phyloP scores from a whole-genome alignment of 73 alveolate species.

The Paramecium pentaurelia region DNA sequence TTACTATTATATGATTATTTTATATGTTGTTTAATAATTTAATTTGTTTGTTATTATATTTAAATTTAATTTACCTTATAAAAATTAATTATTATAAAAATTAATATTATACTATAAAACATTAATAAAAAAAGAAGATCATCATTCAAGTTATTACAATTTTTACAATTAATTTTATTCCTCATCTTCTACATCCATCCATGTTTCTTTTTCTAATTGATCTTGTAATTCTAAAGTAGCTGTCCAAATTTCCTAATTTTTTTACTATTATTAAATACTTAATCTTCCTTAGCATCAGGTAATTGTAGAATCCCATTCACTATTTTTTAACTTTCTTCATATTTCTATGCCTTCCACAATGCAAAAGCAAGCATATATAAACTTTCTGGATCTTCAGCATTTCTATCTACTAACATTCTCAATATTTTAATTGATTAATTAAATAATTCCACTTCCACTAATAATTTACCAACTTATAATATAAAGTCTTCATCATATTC shows the following conservation, averaged over 20 bases:
- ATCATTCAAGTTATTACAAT: constrained; percentile 10
- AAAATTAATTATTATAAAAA: not conserved
- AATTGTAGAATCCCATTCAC: not conserved
- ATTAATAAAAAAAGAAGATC: not conserved
- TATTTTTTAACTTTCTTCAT: not conserved
- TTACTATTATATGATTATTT: not conserved
- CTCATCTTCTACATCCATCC: constrained; percentile 14
- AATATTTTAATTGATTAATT: not conserved
- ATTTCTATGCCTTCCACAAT: constrained; percentile 2
- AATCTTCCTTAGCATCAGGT: constrained; percentile 6
- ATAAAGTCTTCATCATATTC: constrained; percentile 26
- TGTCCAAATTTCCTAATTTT: constrained; percentile 5
- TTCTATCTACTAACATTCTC: not conserved
- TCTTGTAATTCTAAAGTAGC: constrained; percentile 9
- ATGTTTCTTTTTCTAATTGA: constrained; percentile 8
- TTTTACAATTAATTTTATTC: not conserved
- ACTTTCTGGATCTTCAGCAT: not conserved
- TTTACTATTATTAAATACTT: not conserved
- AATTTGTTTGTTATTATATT: not conserved
- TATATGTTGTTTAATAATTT: not conserved
- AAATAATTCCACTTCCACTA: constrained; percentile 25
- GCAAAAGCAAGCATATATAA: constrained; percentile 35
- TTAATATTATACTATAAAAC: not conserved
- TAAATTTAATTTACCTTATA: not conserved
- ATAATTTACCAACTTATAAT: not conserved